These are phyloP conservation scores for Aegilops tauschii DNA, from an alignment of 176 grass and related monocot genomes.

Conservation along the genomic window DNA sequence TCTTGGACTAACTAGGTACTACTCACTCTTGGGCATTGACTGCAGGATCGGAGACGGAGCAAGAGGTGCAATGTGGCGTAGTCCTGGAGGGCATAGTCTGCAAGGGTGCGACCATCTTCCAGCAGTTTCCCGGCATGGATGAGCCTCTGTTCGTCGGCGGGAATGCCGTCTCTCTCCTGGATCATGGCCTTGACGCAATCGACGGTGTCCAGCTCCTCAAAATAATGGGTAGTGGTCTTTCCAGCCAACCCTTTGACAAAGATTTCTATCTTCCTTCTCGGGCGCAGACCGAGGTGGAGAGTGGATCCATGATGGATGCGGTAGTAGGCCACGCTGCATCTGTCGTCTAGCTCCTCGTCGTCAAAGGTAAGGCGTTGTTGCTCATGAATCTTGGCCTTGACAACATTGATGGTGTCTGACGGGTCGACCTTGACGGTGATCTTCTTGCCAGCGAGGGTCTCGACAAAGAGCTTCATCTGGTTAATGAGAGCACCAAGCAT, in stretches of 20 bases:
- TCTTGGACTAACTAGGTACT: neutral
- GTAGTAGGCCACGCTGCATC: neutral
- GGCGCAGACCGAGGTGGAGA: neutral
- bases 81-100: neutral
- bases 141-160: neutral
- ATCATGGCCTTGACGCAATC: neutral
- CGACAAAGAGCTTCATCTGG: neutral
- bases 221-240: neutral
- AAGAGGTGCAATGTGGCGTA: neutral
- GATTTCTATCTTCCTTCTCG: neutral
- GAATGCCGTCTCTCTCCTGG: neutral
- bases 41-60: neutral
- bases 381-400: neutral
- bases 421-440: neutral
- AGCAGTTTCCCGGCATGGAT: neutral
- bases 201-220: neutral
- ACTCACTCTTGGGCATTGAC: neutral
- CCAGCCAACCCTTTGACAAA: neutral
- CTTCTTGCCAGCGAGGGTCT: neutral
- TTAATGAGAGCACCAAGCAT: neutral
- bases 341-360: neutral
- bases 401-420: neutral
- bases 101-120: neutral
- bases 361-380: neutral
- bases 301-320: neutral